phyloP scores from a whole-genome alignment of 2,329 filamentous ascomycete genomes.

The Penicillium sp. region DNA sequence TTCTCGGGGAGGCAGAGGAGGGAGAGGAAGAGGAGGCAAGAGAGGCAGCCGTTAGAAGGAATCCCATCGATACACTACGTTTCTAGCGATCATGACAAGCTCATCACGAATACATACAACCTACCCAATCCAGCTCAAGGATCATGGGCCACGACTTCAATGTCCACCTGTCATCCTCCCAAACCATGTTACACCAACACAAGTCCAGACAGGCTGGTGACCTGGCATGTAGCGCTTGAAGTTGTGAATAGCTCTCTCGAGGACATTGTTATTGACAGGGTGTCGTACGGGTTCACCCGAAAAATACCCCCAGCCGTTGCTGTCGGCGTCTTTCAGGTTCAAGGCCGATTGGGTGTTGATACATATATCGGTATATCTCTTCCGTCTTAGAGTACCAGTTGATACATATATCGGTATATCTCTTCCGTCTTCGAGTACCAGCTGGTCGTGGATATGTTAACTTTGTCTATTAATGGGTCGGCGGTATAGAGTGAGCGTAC shows the following conservation, averaged over 20 bases:
- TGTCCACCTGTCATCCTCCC: slow-evolving; percentile 52
- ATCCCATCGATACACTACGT: not conserved
- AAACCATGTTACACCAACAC: slow-evolving; percentile 48
- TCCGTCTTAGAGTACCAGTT: slow-evolving; percentile 30
- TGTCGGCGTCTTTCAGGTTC: slow-evolving; percentile 49
- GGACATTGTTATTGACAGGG: slow-evolving; percentile 38
- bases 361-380: slow-evolving; percentile 19
- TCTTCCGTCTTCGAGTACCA: slow-evolving; percentile 27
- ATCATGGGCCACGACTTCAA: slow-evolving; percentile 52
- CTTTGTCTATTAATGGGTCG: not conserved
- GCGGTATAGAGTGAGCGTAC: slow-evolving; percentile 5
- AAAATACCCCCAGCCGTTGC: slow-evolving; percentile 48
- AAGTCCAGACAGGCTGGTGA: slow-evolving; percentile 53
- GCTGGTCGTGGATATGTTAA: slow-evolving; percentile 27
- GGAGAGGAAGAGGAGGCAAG: not conserved
- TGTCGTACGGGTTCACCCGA: slow-evolving; percentile 46
- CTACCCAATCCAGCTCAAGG: not conserved
- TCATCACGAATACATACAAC: slow-evolving; percentile 1
- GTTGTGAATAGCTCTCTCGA: slow-evolving; percentile 43
- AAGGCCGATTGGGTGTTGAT: too few species aligned
- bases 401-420: too few species aligned
- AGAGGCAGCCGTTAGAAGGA: slow-evolving; percentile 2
- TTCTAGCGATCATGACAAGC: not conserved
- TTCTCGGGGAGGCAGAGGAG: not conserved
- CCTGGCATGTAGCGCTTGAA: slow-evolving; percentile 50